phyloP scores from a whole-genome alignment of 495 filamentous ascomycete species.

The Platismatia glauca region DNA sequence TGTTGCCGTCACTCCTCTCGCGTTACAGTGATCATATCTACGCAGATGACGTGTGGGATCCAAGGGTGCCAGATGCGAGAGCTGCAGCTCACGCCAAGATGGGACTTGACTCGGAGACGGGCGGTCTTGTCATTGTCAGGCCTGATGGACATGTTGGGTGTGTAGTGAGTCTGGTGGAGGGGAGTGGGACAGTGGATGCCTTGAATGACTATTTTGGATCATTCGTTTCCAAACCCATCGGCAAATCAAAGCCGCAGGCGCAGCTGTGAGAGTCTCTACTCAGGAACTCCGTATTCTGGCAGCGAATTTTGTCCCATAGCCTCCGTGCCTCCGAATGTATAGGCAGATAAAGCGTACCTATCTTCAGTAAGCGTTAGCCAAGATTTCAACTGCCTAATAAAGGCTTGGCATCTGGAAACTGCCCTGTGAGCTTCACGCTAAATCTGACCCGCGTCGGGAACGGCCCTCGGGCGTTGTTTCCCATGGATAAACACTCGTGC shows the following conservation, averaged over 20 bases:
- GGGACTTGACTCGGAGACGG: conserved; percentile 62
- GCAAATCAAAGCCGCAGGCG: conserved; percentile 1
- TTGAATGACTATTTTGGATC: conserved; percentile 73
- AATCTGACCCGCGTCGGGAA: too few species aligned
- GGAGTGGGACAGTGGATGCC: conserved; percentile 68
- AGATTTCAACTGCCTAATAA: too few species aligned
- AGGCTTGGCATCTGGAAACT: too few species aligned
- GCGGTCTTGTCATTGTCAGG: conserved; percentile 71
- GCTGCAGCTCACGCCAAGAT: conserved; percentile 81
- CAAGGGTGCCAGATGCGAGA: conserved; percentile 54
- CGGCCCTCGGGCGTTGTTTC: too few species aligned
- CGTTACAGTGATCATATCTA: conserved; percentile 79
- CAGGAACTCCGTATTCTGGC: too few species aligned
- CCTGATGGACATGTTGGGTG: conserved; percentile 82
- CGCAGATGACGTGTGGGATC: conserved; percentile 74
- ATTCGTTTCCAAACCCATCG: conserved; percentile 34
- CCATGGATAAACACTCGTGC: too few species aligned
- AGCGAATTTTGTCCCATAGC: too few species aligned
- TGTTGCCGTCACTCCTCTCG: conserved; percentile 58
- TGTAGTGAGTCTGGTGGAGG: conserved; percentile 62
- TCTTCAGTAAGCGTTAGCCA: too few species aligned
- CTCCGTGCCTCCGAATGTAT: too few species aligned
- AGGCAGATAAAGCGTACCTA: too few species aligned
- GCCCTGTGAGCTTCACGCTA: too few species aligned
- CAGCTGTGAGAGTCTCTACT: conserved; percentile 1